phyloP scores from a whole-genome alignment of 768 basidiomycete species.

The Leccinum aurantiacum region DNA sequence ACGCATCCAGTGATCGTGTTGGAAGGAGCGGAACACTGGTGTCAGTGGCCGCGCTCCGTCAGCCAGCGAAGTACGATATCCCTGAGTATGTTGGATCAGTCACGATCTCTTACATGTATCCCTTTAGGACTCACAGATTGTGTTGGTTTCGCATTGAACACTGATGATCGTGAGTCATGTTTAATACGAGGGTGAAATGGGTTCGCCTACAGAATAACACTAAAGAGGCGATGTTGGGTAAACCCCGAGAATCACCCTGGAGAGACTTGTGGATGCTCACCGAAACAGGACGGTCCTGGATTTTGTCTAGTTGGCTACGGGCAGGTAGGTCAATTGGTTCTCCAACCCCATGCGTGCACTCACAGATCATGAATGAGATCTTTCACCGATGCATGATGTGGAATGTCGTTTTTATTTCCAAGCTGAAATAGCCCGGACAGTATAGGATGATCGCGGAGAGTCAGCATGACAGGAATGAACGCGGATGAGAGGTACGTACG shows the following conservation, averaged over 20 bases:
- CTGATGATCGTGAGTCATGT: constrained; percentile 39
- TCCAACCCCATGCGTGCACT: constrained; percentile 19
- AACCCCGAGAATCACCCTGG: neutral
- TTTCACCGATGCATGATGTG: constrained; percentile 73
- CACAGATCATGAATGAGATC: constrained; percentile 80
- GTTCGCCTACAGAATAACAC: constrained; percentile 73
- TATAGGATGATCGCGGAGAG: neutral
- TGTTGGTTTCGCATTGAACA: constrained; percentile 97
- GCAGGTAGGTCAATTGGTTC: constrained; percentile 27
- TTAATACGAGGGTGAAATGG: neutral
- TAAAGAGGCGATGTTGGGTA: constrained; percentile 26
- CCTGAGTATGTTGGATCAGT: constrained; percentile 33
- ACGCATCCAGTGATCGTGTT: neutral
- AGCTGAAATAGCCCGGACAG: constrained; percentile 43
- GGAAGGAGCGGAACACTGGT: neutral
- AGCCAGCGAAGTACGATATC: constrained; percentile 92
- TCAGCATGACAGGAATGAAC: neutral
- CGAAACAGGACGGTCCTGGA: constrained; percentile 79
- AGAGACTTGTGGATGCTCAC: constrained; percentile 45
- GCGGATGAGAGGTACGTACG: constrained; percentile 43
- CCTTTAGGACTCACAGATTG: constrained; percentile 61
- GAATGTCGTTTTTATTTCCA: constrained; percentile 91
- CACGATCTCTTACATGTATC: neutral
- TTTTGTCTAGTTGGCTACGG: constrained; percentile 63
- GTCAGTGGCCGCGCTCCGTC: constrained; percentile 67